Conservation (phyloP, 2,329 filamentous ascomycete species). For the Thermoascus crustaceus region DNA sequence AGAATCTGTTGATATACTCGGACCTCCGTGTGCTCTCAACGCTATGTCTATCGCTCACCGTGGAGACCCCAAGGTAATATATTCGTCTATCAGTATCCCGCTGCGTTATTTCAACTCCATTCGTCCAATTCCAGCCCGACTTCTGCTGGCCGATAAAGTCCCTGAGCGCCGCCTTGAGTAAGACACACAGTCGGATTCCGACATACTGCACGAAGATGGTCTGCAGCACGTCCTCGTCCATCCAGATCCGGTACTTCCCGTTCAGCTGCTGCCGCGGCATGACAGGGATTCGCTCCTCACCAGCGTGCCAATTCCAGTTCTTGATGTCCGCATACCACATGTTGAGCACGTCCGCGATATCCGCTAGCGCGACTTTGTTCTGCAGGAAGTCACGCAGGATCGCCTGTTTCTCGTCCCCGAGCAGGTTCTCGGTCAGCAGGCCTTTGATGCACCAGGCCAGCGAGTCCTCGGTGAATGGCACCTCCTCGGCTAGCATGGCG, state of each 20-base stretch:
- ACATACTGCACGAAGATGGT: conserved; percentile 40
- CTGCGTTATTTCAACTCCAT: conserved; percentile 7
- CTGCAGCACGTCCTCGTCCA: conserved; percentile 41
- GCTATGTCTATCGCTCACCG: too few species aligned
- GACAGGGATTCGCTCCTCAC: conserved; percentile 34
- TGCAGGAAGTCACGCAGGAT: conserved; percentile 33
- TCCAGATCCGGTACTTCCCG: conserved; percentile 40
- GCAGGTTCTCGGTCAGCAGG: conserved; percentile 33
- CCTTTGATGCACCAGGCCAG: conserved; percentile 31
- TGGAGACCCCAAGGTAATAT: conserved; percentile 23
- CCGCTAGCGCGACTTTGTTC: conserved; percentile 31
- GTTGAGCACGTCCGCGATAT: conserved; percentile 39
- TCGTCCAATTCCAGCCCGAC: conserved; percentile 10
- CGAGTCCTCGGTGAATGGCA: conserved; percentile 24
- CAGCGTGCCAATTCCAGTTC: conserved; percentile 38
- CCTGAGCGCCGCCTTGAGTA: conserved; percentile 13
- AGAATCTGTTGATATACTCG: conserved; percentile 23
- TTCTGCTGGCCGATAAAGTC: conserved; percentile 6
- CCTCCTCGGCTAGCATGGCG: conserved; percentile 13
- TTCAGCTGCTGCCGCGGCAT: conserved; percentile 36
- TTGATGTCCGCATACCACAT: conserved; percentile 35
- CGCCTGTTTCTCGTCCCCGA: conserved; percentile 37
- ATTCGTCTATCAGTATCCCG: conserved; percentile 17
- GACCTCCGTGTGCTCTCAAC: conserved; percentile 9
- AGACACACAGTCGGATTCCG: conserved; percentile 27